phyloP scores from a whole-genome alignment of 2,329 filamentous ascomycete species.

The Pestalotiopsis sp. region DNA sequence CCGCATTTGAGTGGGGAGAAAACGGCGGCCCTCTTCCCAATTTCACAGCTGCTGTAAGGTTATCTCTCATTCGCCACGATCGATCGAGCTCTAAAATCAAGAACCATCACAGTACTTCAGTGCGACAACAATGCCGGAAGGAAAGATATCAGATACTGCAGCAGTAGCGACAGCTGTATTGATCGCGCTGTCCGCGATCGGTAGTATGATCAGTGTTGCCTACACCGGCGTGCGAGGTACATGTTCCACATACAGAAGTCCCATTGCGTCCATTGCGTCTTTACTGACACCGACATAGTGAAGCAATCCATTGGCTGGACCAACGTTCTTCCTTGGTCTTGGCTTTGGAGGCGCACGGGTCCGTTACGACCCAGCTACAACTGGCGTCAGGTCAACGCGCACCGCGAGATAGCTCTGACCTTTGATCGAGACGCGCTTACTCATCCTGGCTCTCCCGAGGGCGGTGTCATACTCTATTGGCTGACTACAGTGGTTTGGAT shows the following conservation, averaged over 20 bases:
- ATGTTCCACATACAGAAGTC: background rate
- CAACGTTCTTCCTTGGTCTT: background rate
- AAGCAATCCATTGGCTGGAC: conserved; percentile 2
- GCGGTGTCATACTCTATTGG: background rate
- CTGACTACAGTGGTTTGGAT: conserved; percentile 1
- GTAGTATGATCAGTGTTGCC: background rate
- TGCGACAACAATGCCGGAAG: background rate
- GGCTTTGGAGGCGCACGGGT: background rate
- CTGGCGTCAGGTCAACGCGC: background rate
- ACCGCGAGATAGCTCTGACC: background rate
- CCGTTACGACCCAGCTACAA: background rate
- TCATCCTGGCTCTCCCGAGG: background rate
- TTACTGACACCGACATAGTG: background rate
- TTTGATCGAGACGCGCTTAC: background rate
- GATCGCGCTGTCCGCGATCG: background rate
- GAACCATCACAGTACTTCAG: background rate
- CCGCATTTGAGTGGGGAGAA: background rate
- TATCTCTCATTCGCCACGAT: background rate
- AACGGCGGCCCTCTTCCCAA: background rate
- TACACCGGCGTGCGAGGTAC: background rate
- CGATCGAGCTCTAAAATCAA: background rate
- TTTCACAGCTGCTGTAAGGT: background rate
- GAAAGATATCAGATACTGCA: background rate
- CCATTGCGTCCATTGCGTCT: background rate
- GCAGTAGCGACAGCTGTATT: background rate